Base-by-base conservation (phyloP, 768 basidiomycete genomes). In the Daedaleopsis nitida region DNA sequence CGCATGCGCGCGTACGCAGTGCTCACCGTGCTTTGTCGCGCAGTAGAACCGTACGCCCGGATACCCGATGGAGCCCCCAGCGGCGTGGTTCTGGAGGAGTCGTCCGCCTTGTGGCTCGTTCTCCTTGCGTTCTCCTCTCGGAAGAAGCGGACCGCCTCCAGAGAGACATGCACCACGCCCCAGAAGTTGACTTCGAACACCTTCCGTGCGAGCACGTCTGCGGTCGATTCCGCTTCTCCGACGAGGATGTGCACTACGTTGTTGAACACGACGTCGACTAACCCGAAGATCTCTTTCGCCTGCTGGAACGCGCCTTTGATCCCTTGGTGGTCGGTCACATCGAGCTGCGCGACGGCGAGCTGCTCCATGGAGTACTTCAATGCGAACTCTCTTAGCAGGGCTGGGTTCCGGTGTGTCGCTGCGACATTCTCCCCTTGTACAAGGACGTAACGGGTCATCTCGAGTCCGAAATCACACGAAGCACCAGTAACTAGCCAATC, bases 101-200 rank as follows among this genome's bases (percentile, higher is more conserved):
- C 65, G 68, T 6, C 77, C 77, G 0, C 76, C 74, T 17, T 19
- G 4, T 12, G 78, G 76, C 27, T 69, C 58, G 60, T 78, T 78
- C 1, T 71, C 67, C 14, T 78, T 78, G 39, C 77, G 60, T 78
- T 78, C 1, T 71, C 67, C 14, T 78, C 77, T 35, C 77, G 69
- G 63, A 78, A 75, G 54, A 71, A 72, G 51, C 59, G 55, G 47
- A 78, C 67, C 0, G 75, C 74, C 48, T 70, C 76, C 43, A 54
- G 60, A 27, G 60, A 70, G 45, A 77, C 74, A 44, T 66, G 56
- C 0, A 60, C 58, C 3, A 67, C 66, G 2, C 69, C 69, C 66
- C 64, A 70, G 55, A 68, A 70, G 56, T 68, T 59, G 13, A 63
- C 57, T 35, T 70, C 69, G 54, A 70, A 65, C 64, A 66, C 5